Evolutionary conservation across 2,329 filamentous ascomycete genomes (phyloP).

Genomic region (Zymoseptoria brevis): DNA sequence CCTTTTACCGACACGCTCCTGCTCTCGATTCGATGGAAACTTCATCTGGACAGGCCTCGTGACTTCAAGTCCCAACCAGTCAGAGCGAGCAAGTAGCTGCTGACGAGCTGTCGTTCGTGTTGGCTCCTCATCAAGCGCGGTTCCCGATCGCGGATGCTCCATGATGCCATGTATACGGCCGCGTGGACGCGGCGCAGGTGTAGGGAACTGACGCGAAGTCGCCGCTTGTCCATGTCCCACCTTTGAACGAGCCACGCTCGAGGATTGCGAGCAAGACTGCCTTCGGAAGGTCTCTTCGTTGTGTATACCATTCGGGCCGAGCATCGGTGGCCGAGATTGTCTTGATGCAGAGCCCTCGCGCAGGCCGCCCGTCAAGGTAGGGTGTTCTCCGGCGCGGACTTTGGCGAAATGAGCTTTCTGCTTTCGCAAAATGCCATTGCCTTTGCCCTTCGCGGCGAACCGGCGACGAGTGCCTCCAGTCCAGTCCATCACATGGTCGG

Average conservation of each 20-base stretch:
- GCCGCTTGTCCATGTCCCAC: background rate
- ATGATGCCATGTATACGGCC: background rate
- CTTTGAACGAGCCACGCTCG: background rate
- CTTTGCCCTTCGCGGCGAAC: constrained; percentile 25
- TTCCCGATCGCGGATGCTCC: background rate
- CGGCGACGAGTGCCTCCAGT: constrained; percentile 36
- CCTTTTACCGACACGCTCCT: constrained; percentile 23
- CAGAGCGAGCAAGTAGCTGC: constrained; percentile 21
- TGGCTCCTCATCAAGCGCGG: constrained; percentile 8
- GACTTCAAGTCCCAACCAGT: constrained; percentile 27
- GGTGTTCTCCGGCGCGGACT: constrained; percentile 22
- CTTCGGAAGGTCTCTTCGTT: background rate
- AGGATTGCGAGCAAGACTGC: background rate
- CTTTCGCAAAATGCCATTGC: constrained; percentile 31
- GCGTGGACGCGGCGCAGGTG: background rate
- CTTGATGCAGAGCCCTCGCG: constrained; percentile 6
- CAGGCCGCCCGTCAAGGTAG: constrained; percentile 7
- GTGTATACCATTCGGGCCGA: background rate
- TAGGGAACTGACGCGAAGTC: background rate
- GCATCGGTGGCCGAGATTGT: background rate
- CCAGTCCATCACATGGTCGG: constrained; percentile 39
- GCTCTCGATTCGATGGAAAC: constrained; percentile 16
- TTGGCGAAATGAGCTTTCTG: constrained; percentile 43
- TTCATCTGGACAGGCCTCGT: constrained; percentile 21
- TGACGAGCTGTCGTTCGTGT: constrained; percentile 16